Evolutionary conservation across 1,284 basidiomycete species (phyloP).

Genomic region (Spongiforma sp.): DNA sequence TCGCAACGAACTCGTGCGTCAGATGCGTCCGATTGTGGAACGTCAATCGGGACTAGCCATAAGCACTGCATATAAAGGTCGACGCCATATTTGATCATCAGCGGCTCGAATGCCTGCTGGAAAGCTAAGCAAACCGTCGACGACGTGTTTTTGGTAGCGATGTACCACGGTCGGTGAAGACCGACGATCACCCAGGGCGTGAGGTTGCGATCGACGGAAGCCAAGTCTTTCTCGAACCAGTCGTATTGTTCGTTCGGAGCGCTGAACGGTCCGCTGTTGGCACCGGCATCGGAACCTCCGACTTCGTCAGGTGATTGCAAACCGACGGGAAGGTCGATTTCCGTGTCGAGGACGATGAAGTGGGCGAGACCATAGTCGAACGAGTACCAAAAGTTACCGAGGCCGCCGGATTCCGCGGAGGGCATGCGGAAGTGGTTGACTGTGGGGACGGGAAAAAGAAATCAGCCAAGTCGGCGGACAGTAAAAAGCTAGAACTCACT

Average conservation of each 20-base stretch:
- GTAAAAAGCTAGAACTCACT: constrained; percentile 18
- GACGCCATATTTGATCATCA: constrained; percentile 38
- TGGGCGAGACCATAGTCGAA: constrained; percentile 37
- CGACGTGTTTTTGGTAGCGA: constrained; percentile 12
- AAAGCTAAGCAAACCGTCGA: constrained; percentile 24
- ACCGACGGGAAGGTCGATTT: constrained; percentile 31
- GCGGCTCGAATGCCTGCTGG: constrained; percentile 35
- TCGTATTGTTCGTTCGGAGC: constrained; percentile 33
- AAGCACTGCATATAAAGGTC: constrained; percentile 37
- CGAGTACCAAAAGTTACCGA: constrained; percentile 38
- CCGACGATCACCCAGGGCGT: constrained; percentile 36
- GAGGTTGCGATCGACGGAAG: constrained; percentile 24
- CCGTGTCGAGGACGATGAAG: constrained; percentile 27
- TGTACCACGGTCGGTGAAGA: constrained; percentile 36
- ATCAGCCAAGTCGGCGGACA: not conserved
- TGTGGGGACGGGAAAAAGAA: constrained; percentile 6
- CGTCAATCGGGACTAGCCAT: constrained; percentile 36
- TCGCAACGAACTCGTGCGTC: constrained; percentile 35
- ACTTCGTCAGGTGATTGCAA: constrained; percentile 29
- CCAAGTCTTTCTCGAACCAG: constrained; percentile 34
- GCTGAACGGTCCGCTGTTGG: constrained; percentile 31
- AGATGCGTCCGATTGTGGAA: constrained; percentile 37
- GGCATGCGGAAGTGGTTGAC: constrained; percentile 37
- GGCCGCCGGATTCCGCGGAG: constrained; percentile 30
- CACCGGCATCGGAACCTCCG: constrained; percentile 22